These are phyloP conservation scores for Pythium apleroticum DNA, from an alignment of 352 stramenopile genomes.

Conservation along the genomic window DNA sequence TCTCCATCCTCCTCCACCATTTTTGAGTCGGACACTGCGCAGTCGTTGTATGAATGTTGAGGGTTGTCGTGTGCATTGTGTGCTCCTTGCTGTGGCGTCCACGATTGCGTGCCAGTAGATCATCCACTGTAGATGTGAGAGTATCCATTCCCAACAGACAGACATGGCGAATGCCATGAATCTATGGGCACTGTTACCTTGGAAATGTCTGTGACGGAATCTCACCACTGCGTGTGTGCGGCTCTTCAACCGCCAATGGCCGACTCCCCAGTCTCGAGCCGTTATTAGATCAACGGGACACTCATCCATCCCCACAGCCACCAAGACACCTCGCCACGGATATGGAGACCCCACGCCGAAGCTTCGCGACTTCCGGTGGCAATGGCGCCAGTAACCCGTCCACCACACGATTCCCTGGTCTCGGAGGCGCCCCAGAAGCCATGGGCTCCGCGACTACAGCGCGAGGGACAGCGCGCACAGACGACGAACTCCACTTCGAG, in stretches of 20 bases:
- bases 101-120: too few species aligned
- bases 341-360: constrained; percentile 20
- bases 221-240: not conserved
- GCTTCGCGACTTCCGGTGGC: not conserved
- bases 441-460: not conserved
- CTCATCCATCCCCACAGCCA: not conserved
- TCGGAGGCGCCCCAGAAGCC: constrained; percentile 11
- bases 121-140: too few species aligned
- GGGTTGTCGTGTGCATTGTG: too few species aligned
- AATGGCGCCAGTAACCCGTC: not conserved
- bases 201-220: not conserved
- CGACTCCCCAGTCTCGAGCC: not conserved
- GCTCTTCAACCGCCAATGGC: not conserved
- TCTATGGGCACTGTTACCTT: too few species aligned
- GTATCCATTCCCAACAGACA: not conserved
- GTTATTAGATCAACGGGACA: constrained; percentile 10
- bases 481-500: constrained; percentile 30
- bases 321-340: not conserved
- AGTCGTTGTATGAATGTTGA: too few species aligned
- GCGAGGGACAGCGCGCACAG: constrained; percentile 6
- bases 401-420: constrained; percentile 19
- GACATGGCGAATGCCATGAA: too few species aligned
- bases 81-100: too few species aligned
- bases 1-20: too few species aligned
- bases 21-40: too few species aligned